Evolutionary conservation across 805 yeast genomes (phyloP), one percentile per base, ranked within the genome.

Genomic region (Blastobotrys robertii): DNA sequence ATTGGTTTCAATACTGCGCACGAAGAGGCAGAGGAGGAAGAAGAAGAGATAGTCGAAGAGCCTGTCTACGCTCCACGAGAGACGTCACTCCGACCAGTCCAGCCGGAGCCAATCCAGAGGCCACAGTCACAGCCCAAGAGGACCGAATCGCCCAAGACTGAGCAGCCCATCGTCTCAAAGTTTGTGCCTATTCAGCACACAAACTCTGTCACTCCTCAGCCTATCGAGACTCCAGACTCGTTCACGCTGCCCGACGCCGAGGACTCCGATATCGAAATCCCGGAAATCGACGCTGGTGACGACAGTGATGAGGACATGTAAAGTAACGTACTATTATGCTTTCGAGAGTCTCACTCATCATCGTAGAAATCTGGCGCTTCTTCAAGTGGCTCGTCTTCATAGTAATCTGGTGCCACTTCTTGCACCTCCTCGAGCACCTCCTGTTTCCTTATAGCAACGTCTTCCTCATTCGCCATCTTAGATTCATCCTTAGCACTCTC

Each of bases 231-330:
- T 28, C n/a, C 22, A 3, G 40, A 38, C 15, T 15, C 25, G 25
- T 19, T 19, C 25, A 19, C 25, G 4, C 25, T 19, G 4, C 25
- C 25, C 25, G 38, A 40, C 29, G 47, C 10, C 8, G 51, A 31
- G n/a, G 38, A 41, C 12, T 31, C 72, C 13, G 79, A 74, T 48
- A 69, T 73, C 37, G 79, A 73, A 47, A 71, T 74, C 42, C 80
- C 80, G 5, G 62, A 57, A 11, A 62, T 69, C 42, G 67, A 52
- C 8, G 48, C 69, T 6, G 70, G 66, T 36, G 55, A 69, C 38
- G 74, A 60, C 28, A 73, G 67, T 39, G 74, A 70, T 10, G 46
- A 47, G 12, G 51, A 47, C 4, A 30, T 32, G 34, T 30, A 22
- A 15, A 37, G 29, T 32, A 15, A 40, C 12, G n/a, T 22, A 11